A percentile compares a stretch with the other conserved stretches of the same genome.
These are phyloP conservation scores for Diaporthe longicolla DNA, from an alignment of 2,329 filamentous ascomycete species.

Conservation along the genomic window DNA sequence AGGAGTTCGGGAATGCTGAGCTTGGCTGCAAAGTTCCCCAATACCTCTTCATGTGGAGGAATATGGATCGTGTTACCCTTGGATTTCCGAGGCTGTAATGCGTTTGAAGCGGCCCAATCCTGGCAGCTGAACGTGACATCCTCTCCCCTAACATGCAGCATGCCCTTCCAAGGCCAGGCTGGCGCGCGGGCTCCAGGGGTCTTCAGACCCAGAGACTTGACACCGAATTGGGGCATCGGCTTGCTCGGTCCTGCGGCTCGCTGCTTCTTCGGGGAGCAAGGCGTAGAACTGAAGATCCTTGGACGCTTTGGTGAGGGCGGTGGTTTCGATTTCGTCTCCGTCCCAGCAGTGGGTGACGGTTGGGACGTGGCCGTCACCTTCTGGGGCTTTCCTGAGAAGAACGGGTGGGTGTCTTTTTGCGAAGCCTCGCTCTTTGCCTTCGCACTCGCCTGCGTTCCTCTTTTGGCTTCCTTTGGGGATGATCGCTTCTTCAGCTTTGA, in stretches of 20 bases:
- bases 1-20: constrained; percentile 56
- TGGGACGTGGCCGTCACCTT: constrained; percentile 43
- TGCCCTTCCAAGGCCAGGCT: constrained; percentile 78
- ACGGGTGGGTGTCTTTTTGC: constrained; percentile 67
- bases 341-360: constrained; percentile 42
- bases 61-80: constrained; percentile 64
- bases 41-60: constrained; percentile 58
- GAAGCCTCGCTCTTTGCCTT: constrained; percentile 48
- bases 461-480: constrained; percentile 40
- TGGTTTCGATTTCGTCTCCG: constrained; percentile 41
- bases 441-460: constrained; percentile 50
- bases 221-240: constrained; percentile 60
- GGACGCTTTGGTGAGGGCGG: constrained; percentile 47
- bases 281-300: constrained; percentile 67
- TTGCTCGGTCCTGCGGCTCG: constrained; percentile 50
- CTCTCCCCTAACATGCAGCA: constrained; percentile 73
- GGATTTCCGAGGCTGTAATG: constrained; percentile 58
- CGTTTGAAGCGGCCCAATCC: not conserved
- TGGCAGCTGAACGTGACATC: not conserved
- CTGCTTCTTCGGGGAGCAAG: constrained; percentile 63
- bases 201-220: constrained; percentile 64
- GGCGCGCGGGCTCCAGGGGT: constrained; percentile 77
- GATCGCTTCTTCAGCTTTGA: constrained; percentile 42
- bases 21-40: constrained; percentile 53
- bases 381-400: constrained; percentile 73